phyloP scores from a whole-genome alignment of 2,329 filamentous ascomycete species.

The Penicillium sp. region DNA sequence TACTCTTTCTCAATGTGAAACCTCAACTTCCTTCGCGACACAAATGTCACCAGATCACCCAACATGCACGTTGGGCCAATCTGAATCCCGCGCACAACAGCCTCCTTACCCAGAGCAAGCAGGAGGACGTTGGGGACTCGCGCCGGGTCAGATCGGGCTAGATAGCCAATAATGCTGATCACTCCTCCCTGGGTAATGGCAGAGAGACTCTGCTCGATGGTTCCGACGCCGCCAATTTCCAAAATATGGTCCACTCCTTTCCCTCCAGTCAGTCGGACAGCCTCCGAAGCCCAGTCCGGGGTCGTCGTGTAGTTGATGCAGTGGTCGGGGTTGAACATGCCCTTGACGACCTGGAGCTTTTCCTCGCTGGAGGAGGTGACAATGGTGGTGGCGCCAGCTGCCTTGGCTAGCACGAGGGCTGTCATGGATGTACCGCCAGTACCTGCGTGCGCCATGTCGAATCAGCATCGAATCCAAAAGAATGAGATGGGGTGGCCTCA shows the following conservation, averaged over 20 bases:
- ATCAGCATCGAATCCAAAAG: background rate
- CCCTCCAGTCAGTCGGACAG: slow-evolving; percentile 43
- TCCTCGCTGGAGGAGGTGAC: slow-evolving; percentile 52
- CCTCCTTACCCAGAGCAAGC: slow-evolving; percentile 8
- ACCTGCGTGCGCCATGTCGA: slow-evolving; percentile 36
- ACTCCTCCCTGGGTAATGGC: slow-evolving; percentile 44
- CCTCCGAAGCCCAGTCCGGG: slow-evolving; percentile 46
- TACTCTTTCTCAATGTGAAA: slow-evolving; percentile 39
- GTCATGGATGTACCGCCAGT: slow-evolving; percentile 49
- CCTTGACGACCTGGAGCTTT: slow-evolving; percentile 19
- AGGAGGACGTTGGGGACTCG: slow-evolving; percentile 1
- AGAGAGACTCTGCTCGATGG: slow-evolving; percentile 47
- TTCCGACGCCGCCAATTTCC: slow-evolving; percentile 47
- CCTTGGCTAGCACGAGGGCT: slow-evolving; percentile 47
- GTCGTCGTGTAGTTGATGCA: slow-evolving; percentile 51
- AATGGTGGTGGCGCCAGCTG: slow-evolving; percentile 50
- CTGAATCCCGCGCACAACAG: slow-evolving; percentile 4
- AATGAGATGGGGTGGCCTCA: background rate
- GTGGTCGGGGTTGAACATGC: slow-evolving; percentile 48
- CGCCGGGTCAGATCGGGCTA: background rate
- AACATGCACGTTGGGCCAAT: slow-evolving; percentile 8
- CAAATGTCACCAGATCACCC: slow-evolving; percentile 4
- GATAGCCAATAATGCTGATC: slow-evolving; percentile 43
- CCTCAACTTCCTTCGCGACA: slow-evolving; percentile 3
- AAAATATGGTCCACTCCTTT: slow-evolving; percentile 47